Evolutionary conservation across 805 yeast species (phyloP), one percentile per base, ranked within the genome.

Genomic region (Metschnikowia lunata): DNA sequence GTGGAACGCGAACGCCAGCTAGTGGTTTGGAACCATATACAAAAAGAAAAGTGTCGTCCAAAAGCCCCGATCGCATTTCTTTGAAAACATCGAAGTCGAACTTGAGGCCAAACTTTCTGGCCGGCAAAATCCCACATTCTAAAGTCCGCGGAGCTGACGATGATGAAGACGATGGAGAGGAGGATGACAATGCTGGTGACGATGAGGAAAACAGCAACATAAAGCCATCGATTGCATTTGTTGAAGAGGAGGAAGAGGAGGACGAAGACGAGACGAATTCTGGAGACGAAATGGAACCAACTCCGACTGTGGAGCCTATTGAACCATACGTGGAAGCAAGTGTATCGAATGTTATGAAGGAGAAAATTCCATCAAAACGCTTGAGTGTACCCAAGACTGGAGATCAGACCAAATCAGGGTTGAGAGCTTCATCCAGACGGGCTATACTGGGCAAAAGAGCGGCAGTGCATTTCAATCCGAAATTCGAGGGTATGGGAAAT

Each of bases 91-190:
- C 70, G 1, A 55, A 59, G 12, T 61, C 71, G 12, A 67, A 69
- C 44, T 61, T 71, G 33, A 71, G 78, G 37, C 87, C 89, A 0
- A 78, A 79, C 37, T 82, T 86, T 52, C 79, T 85, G 30, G 83
- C 91, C 2, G 83, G 80, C 35, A 81, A 84, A 39, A 72, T 85
- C 39, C 93, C 93, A 1, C 74, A 78, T 48, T 78, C 91, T 0
- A 79, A 74, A 48, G 74, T 85, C 1, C 64, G 81, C 37, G 87
- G 82, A 46, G 84, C 82, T 48, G 88, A 84, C 0, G 77, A 76
- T 15, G 89, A 86, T 12, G 66, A 59, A 11, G 53, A 48, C 6
- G 59, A 39, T 4, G 54, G 42, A 12, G 54, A 48, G 9, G 57
- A 54, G 6, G 49, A 42, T 11, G 48, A 42, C 7, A 43, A 45